These are phyloP conservation scores for Apium graveolens DNA, from an alignment of 129 eudicot species.

Conservation along the genomic window DNA sequence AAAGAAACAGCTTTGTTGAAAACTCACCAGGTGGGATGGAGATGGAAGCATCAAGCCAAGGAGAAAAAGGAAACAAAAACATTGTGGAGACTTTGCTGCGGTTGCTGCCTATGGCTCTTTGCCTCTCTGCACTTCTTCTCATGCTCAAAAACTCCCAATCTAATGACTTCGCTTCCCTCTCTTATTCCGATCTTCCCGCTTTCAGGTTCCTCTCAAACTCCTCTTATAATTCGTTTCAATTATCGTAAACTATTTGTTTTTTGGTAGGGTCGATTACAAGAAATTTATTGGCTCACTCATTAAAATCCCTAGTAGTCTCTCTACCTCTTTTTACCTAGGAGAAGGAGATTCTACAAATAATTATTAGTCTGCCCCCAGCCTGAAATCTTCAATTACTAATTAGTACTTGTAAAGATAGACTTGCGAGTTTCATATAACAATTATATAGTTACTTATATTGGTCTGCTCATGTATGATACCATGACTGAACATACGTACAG, in stretches of 20 bases:
- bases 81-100: conserved; percentile 72
- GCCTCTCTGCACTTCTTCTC: conserved; percentile 60
- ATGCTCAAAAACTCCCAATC: conserved; percentile 71
- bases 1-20: neutral
- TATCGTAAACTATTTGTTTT: no score
- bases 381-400: no score
- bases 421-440: no score
- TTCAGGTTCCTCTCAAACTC: conserved; percentile 47
- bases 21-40: neutral
- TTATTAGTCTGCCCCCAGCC: no score
- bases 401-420: no score
- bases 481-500: conserved; percentile 23
- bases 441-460: neutral
- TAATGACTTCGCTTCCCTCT: conserved; percentile 69
- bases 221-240: neutral
- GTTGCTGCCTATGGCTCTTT: conserved; percentile 58
- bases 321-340: no score
- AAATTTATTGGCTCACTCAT: no score
- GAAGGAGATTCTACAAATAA: no score
- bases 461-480: neutral
- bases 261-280: neutral
- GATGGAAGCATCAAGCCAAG: neutral
- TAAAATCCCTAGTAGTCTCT: no score
- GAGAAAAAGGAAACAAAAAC: neutral
- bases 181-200: conserved; percentile 76